phyloP scores from a whole-genome alignment of 2,329 filamentous ascomycete species.

The Capronia americana region DNA sequence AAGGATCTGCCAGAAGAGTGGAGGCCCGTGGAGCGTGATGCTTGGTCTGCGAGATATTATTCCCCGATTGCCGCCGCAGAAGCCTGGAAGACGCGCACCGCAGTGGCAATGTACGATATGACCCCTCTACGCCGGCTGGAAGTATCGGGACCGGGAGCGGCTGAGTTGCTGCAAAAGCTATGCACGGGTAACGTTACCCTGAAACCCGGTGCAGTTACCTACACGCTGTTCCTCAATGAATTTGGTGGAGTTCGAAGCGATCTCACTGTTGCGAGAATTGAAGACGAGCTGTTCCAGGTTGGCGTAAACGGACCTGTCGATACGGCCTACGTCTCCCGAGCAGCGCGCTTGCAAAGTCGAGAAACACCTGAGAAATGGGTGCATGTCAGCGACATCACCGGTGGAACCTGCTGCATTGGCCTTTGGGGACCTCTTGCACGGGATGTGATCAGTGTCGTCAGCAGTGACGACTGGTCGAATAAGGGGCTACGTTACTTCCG shows the following conservation, averaged over 20 bases:
- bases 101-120: constrained; percentile 68
- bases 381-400: constrained; percentile 65
- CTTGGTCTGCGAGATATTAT: constrained; percentile 64
- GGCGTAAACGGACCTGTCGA: constrained; percentile 64
- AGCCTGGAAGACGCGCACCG: constrained; percentile 69
- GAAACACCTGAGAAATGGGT: constrained; percentile 52
- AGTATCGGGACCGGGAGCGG: constrained; percentile 63
- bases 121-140: constrained; percentile 66
- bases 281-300: constrained; percentile 57
- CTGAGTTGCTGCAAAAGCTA: constrained; percentile 61
- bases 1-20: constrained; percentile 60
- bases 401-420: constrained; percentile 65
- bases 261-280: constrained; percentile 62
- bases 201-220: constrained; percentile 59
- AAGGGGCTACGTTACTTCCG: constrained; percentile 58
- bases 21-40: constrained; percentile 62
- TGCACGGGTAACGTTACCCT: constrained; percentile 47
- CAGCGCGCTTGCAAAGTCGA: constrained; percentile 58
- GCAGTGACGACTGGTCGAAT: constrained; percentile 33
- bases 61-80: constrained; percentile 66
- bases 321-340: constrained; percentile 59
- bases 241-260: constrained; percentile 64
- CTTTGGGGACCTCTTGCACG: constrained; percentile 66
- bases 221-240: constrained; percentile 62
- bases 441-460: constrained; percentile 57